Base-by-base conservation (phyloP, 2,329 filamentous ascomycete species). In the Dactylonectria estremocensis region DNA sequence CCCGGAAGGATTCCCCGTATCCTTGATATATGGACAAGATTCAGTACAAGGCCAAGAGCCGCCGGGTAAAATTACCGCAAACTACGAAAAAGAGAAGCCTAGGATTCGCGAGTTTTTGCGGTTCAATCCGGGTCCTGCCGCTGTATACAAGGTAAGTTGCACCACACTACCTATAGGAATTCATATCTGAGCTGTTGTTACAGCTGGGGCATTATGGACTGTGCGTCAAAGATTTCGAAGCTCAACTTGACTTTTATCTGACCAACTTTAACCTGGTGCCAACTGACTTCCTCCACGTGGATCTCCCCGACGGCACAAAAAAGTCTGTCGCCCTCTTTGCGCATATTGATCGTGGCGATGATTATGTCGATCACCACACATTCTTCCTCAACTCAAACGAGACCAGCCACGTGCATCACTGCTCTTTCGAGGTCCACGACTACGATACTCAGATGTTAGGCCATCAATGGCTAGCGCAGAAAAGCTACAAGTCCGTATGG, bases 401-500 rank as follows among this genome's bases (percentile, higher is more conserved):
- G 49, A 77, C 80, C 56, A 81, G 77, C 66, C 89, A 91, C 76
- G 86, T 93, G 2, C 91, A 93, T 76, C 92, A 93, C 79, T 88
- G 87, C 18, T 89, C 86, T 2, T 93, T 91, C 71, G 92, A 93
- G 79, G 90, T 92, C 5, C 88, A 92, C 72, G 91, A 93, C 77
- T 92, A 91, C 73, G 91, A 94, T 76, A 88, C 89, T 5, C 91
- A 93, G 82, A 84, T 89, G 35, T 82, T 93, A 3, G 92, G 92
- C 1, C 92, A 94, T 79, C 87, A 92, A 74, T 93, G 90, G 89
- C 80, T 94, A 68, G 83, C 83, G 2, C 81, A 88, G 69, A 88
- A 90, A 77, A 88, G 88, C 1, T 92, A 92, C 76, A 85, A 85
- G 73, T 87, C 85, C 72, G 90, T 90, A 69, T 94, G 92, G 92